A percentile compares a stretch with the other conserved stretches of the same genome.
Evolutionary conservation across 306 rosid genomes (phyloP).

Genomic region (Sphenostylis stenocarpa): DNA sequence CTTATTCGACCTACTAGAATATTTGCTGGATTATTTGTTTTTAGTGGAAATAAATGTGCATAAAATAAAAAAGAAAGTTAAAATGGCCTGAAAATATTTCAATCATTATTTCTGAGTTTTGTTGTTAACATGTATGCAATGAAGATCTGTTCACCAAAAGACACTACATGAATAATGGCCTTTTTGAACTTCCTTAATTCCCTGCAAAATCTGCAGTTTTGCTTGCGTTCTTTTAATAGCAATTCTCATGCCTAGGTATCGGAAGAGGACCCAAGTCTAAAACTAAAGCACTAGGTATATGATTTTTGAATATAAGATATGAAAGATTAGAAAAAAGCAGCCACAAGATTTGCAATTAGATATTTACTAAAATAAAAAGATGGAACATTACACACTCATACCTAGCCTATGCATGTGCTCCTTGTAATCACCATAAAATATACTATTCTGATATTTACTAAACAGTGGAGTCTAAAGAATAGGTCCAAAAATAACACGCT

Average conservation of each 20-base stretch:
- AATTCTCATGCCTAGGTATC: not conserved
- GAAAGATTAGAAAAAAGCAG: not conserved
- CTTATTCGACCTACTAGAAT: not conserved
- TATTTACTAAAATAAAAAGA: not conserved
- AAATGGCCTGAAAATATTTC: not conserved
- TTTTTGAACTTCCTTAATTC: not conserved
- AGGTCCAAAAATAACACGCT: too few relatives aligned
- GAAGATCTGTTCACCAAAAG: not conserved
- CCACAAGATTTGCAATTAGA: not conserved
- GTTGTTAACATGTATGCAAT: not conserved
- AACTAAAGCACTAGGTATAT: not conserved
- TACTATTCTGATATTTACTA: too few relatives aligned
- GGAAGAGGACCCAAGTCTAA: not conserved
- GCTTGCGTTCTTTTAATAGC: slow-evolving; percentile 1
- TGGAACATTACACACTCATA: too few relatives aligned
- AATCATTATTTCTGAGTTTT: not conserved
- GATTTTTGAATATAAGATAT: not conserved
- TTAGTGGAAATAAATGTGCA: not conserved
- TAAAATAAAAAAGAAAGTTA: not conserved
- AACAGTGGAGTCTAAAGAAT: too few relatives aligned
- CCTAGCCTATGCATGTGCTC: too few relatives aligned
- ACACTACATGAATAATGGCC: not conserved
- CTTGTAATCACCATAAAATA: too few relatives aligned
- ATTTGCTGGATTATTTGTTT: not conserved
- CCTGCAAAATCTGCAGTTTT: not conserved